A percentile compares a stretch with the other conserved stretches of the same genome.
These are phyloP conservation scores for Trametes cingulata DNA, from an alignment of 768 basidiomycete species.

Conservation along the genomic window DNA sequence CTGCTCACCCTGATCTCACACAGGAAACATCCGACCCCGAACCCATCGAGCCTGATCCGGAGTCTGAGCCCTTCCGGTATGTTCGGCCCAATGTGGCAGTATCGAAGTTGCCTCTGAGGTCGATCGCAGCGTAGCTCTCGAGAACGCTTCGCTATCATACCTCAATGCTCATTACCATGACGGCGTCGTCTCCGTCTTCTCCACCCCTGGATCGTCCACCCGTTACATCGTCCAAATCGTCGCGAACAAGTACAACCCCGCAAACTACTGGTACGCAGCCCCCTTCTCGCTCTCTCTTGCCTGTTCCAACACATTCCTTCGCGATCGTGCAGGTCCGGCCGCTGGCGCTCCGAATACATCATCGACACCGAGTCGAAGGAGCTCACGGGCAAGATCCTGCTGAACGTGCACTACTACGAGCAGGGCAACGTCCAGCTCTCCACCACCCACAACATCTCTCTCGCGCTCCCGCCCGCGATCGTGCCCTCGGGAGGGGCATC, in stretches of 20 bases:
- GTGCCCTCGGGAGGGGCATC: constrained; percentile 49
- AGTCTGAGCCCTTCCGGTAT: constrained; percentile 78
- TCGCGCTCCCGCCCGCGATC: constrained; percentile 63
- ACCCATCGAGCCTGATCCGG: constrained; percentile 58
- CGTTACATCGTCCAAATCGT: constrained; percentile 79
- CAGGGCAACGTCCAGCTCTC: constrained; percentile 95
- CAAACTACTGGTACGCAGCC: constrained; percentile 79
- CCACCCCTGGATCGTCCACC: constrained; percentile 44
- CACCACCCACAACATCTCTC: constrained; percentile 66
- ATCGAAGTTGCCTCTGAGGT: not conserved
- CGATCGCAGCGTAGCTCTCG: constrained; percentile 62
- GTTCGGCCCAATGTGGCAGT: not conserved
- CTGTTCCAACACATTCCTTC: not conserved
- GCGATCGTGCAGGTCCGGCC: constrained; percentile 68
- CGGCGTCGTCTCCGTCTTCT: constrained; percentile 75
- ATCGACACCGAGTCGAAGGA: constrained; percentile 65
- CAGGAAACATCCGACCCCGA: constrained; percentile 81
- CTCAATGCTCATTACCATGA: constrained; percentile 80
- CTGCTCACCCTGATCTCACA: not conserved
- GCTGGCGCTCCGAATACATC: constrained; percentile 89
- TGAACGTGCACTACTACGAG: constrained; percentile 96
- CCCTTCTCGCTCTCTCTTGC: not conserved
- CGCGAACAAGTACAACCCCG: constrained; percentile 94
- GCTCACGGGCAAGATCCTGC: constrained; percentile 71
- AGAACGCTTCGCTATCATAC: constrained; percentile 67